These are phyloP conservation scores for Diplodia corticola DNA, from an alignment of 2,329 filamentous ascomycete species.

Conservation along the genomic window DNA sequence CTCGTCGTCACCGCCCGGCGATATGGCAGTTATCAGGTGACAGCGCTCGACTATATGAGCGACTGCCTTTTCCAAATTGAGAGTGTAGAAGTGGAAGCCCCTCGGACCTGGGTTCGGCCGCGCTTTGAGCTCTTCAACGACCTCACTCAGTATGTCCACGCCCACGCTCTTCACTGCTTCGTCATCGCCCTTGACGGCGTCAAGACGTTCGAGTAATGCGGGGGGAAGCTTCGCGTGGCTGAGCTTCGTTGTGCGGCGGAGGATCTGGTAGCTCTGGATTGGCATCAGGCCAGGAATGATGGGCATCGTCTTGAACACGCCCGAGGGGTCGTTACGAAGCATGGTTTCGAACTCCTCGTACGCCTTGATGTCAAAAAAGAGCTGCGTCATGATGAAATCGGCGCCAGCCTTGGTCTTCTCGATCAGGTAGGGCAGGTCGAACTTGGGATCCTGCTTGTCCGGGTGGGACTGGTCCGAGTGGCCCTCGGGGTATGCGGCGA, in stretches of 20 bases:
- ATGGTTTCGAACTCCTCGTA: constrained; percentile 78
- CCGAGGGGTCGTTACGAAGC: constrained; percentile 77
- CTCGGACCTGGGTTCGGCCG: constrained; percentile 44
- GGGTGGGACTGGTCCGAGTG: constrained; percentile 91
- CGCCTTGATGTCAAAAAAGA: constrained; percentile 88
- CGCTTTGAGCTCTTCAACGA: constrained; percentile 74
- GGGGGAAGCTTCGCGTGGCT: constrained; percentile 83
- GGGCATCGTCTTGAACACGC: constrained; percentile 79
- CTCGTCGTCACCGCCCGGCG: constrained; percentile 43
- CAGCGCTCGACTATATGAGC: constrained; percentile 88
- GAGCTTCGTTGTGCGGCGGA: constrained; percentile 89
- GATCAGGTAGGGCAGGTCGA: constrained; percentile 81
- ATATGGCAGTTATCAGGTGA: constrained; percentile 68
- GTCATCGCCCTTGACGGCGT: constrained; percentile 74
- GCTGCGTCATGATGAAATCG: constrained; percentile 97
- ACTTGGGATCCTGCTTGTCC: constrained; percentile 64
- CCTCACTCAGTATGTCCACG: constrained; percentile 79
- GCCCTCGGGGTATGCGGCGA: constrained; percentile 92
- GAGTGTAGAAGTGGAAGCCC: constrained; percentile 96
- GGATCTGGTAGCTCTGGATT: constrained; percentile 94
- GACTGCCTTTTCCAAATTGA: constrained; percentile 95
- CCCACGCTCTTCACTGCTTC: constrained; percentile 78
- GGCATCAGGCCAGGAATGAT: constrained; percentile 97
- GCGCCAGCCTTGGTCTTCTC: constrained; percentile 91
- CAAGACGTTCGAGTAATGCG: constrained; percentile 67